phyloP scores from a whole-genome alignment of 2,329 filamentous ascomycete genomes.

The Trichoderma sp. region DNA sequence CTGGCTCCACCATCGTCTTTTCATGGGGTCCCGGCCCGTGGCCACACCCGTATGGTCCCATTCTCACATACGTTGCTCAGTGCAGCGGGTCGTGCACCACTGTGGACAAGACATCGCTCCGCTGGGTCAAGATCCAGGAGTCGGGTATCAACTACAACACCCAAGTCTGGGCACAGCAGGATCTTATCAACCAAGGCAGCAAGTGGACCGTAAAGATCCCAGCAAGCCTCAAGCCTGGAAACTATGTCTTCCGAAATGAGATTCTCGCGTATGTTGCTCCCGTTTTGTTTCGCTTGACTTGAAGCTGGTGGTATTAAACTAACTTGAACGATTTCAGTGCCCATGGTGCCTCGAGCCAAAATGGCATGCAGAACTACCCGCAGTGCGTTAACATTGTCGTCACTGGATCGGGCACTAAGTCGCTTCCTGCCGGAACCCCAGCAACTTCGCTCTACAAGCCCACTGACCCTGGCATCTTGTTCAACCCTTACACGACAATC shows the following conservation, averaged over 20 bases:
- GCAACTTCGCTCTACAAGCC: constrained; percentile 39
- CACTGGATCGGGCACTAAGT: constrained; percentile 38
- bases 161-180: constrained; percentile 29
- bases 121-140: constrained; percentile 48
- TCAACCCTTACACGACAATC: constrained; percentile 34
- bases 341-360: constrained; percentile 43
- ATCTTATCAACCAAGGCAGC: constrained; percentile 49
- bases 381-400: constrained; percentile 52
- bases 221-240: constrained; percentile 44
- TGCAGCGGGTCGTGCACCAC: constrained; percentile 41
- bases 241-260: constrained; percentile 55
- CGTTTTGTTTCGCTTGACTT: not conserved
- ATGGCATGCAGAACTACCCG: constrained; percentile 51
- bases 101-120: constrained; percentile 40
- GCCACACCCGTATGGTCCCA: constrained; percentile 44
- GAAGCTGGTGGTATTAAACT: not conserved
- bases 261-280: constrained; percentile 42
- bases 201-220: constrained; percentile 51
- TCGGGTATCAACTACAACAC: constrained; percentile 41
- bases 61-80: constrained; percentile 46
- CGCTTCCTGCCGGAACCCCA: constrained; percentile 31
- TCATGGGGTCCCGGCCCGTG: constrained; percentile 50
- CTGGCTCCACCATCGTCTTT: constrained; percentile 45
- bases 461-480: constrained; percentile 36
- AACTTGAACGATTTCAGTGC: constrained; percentile 25